A percentile compares a stretch with the other conserved stretches of the same genome.
phyloP scores from a whole-genome alignment of 2,329 filamentous ascomycete genomes.

The Lachnellula hyalina region DNA sequence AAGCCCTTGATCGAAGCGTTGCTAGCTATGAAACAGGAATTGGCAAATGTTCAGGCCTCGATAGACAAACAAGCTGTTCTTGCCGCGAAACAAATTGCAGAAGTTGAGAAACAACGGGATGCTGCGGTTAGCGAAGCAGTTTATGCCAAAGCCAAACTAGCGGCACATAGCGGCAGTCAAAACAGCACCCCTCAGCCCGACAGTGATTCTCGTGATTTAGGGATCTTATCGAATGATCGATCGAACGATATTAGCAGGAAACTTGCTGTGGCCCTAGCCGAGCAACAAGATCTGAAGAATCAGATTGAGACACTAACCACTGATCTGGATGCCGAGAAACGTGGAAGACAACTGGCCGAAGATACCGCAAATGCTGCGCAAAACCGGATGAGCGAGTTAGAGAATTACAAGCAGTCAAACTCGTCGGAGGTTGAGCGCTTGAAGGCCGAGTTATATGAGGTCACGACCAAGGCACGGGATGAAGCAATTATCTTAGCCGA shows the following conservation, averaged over 20 bases:
- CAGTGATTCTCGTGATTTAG: constrained; percentile 52
- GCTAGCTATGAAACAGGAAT: constrained; percentile 81
- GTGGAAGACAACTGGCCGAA: constrained; percentile 77
- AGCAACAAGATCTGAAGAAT: constrained; percentile 76
- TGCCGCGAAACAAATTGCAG: constrained; percentile 84
- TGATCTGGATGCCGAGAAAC: constrained; percentile 77
- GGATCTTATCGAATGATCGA: constrained; percentile 54
- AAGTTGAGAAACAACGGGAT: constrained; percentile 91
- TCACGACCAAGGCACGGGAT: constrained; percentile 73
- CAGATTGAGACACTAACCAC: constrained; percentile 62
- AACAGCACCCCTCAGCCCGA: constrained; percentile 55
- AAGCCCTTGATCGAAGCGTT: constrained; percentile 88
- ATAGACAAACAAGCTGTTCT: constrained; percentile 83
- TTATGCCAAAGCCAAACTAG: constrained; percentile 89
- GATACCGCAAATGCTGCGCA: constrained; percentile 80
- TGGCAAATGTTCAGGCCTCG: constrained; percentile 82
- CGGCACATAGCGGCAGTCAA: constrained; percentile 69
- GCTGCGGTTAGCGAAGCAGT: constrained; percentile 91
- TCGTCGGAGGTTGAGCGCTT: constrained; percentile 80
- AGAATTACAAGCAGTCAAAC: constrained; percentile 76
- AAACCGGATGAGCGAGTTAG: constrained; percentile 76
- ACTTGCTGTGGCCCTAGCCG: constrained; percentile 72
- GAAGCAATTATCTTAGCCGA: constrained; percentile 74
- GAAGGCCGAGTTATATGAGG: constrained; percentile 76
- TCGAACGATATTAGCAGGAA: constrained; percentile 73